phyloP scores from a whole-genome alignment of 176 grass and related monocot genomes.

The Poa pratensis region DNA sequence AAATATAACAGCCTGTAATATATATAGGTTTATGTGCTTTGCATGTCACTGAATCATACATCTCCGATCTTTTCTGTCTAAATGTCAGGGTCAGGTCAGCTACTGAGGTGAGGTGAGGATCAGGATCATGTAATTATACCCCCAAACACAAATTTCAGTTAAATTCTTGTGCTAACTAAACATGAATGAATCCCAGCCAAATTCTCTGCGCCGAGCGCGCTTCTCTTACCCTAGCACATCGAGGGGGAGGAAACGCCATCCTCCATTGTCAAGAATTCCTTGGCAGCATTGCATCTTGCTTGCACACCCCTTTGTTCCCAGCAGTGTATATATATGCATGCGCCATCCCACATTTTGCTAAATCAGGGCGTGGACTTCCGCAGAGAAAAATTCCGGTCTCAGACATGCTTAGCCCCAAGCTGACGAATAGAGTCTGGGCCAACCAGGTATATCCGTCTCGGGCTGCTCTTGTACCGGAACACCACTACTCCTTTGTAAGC shows the following conservation, averaged over 20 bases:
- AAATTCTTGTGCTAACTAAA: slow-evolving; percentile 14
- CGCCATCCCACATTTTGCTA: slow-evolving; percentile 9
- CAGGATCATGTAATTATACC: slow-evolving; percentile 2
- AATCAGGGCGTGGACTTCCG: not conserved
- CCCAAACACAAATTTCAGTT: not conserved
- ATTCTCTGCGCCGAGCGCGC: not conserved
- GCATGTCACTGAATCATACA: slow-evolving; percentile 14
- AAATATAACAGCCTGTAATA: not conserved
- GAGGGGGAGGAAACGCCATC: not conserved
- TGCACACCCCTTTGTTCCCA: not conserved
- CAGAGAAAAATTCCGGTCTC: not conserved
- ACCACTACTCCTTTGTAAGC: slow-evolving; percentile 96
- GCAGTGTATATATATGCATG: not conserved
- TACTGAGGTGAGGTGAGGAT: not conserved
- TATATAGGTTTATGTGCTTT: slow-evolving; percentile 15
- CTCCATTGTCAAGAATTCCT: slow-evolving; percentile 18
- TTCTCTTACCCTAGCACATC: slow-evolving; percentile 36
- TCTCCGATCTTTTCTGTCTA: slow-evolving; percentile 18
- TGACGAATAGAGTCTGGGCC: slow-evolving; percentile 63
- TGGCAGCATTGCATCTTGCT: not conserved
- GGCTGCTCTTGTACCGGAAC: slow-evolving; percentile 71
- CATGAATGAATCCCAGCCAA: not conserved
- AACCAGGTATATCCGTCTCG: slow-evolving; percentile 70
- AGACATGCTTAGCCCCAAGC: slow-evolving; percentile 53
- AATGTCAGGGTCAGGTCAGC: slow-evolving; percentile 19